A percentile compares a stretch with the other conserved stretches of the same genome.
phyloP scores from a whole-genome alignment of 148 eudicot genomes.

The Nyssa sinensis region DNA sequence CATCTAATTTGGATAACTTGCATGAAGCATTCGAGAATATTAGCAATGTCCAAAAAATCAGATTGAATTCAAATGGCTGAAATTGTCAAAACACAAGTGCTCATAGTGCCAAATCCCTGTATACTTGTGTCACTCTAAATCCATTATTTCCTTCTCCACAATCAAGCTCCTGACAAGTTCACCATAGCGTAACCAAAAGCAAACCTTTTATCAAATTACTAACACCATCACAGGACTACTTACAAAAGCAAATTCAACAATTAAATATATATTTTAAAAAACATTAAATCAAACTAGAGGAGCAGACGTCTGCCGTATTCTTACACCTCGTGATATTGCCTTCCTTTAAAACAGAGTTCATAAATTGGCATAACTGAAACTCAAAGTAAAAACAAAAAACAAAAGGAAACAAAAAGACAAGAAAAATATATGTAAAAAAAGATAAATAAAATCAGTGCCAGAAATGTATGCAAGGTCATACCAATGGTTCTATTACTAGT shows the following conservation, averaged over 20 bases:
- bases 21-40: background rate
- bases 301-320: background rate
- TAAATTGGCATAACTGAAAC: background rate
- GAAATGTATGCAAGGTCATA: too few species aligned
- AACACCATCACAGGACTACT: background rate
- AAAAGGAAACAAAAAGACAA: background rate
- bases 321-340: background rate
- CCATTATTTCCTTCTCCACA: background rate
- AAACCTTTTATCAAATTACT: background rate
- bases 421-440: too few species aligned
- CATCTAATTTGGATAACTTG: background rate
- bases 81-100: background rate
- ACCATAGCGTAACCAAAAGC: background rate
- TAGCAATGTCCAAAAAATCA: background rate
- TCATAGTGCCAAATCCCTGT: background rate
- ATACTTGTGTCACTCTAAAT: background rate
- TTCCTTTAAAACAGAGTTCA: background rate
- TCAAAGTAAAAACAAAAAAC: background rate
- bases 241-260: background rate
- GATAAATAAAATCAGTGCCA: too few species aligned
- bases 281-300: background rate
- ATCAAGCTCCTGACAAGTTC: background rate
- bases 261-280: too few species aligned
- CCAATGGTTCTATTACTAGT: background rate
- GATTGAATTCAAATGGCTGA: background rate